Conservation (phyloP, 139 green algal species). For the Zygnema circumcarinatum region DNA sequence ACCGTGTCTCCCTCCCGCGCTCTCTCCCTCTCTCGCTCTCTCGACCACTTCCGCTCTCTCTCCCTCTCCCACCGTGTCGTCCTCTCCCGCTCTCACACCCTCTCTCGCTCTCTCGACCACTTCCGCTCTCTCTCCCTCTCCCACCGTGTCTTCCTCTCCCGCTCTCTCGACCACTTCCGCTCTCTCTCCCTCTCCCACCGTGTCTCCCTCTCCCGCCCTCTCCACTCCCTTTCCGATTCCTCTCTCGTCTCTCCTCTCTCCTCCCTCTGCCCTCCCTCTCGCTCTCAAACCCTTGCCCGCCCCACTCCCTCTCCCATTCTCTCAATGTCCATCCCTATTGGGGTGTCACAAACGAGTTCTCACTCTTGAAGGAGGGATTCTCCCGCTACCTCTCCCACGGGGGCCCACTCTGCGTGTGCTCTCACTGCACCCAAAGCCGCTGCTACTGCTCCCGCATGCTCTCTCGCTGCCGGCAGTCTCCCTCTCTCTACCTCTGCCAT, state of each 20-base stretch:
- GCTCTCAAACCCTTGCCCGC: too few relatives aligned
- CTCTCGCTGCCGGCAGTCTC: neutral
- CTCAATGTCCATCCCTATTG: neutral
- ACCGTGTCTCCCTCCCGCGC: neutral
- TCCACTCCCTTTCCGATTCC: neutral
- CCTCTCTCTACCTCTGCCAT: neutral
- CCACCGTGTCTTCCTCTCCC: too few relatives aligned
- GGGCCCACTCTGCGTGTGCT: conserved; percentile 6
- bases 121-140: neutral
- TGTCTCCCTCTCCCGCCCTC: too few relatives aligned
- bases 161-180: neutral
- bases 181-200: neutral
- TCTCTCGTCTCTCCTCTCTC: too few relatives aligned
- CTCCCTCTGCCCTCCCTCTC: too few relatives aligned
- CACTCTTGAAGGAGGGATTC: neutral
- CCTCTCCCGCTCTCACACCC: neutral
- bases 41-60: too few relatives aligned
- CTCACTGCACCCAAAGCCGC: conserved; percentile 8
- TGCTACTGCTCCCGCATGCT: neutral
- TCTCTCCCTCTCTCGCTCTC: too few relatives aligned
- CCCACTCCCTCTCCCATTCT: neutral
- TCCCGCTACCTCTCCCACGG: neutral
- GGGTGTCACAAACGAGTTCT: neutral
- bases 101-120: neutral
- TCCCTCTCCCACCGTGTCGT: neutral